A percentile compares a stretch with the other conserved stretches of the same genome.
Evolutionary conservation across 2,329 filamentous ascomycete species (phyloP).

Genomic region (Clonostachys rosea): DNA sequence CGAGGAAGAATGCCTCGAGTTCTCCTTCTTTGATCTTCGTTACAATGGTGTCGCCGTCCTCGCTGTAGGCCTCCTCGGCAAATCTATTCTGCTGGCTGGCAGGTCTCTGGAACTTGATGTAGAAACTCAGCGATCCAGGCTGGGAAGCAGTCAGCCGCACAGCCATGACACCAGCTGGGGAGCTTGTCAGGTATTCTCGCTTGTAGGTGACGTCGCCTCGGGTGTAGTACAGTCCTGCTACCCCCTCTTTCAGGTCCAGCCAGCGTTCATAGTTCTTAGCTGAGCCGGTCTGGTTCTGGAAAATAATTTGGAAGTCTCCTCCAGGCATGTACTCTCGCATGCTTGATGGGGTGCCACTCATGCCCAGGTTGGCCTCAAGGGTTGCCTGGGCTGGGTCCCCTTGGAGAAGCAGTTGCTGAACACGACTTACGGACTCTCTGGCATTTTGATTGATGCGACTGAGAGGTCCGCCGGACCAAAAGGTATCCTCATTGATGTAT

Average conservation of each 20-base stretch:
- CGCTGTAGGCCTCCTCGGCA: neutral
- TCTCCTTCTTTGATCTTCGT: too few relatives aligned
- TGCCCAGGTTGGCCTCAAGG: slow-evolving; percentile 19
- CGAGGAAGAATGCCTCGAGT: too few relatives aligned
- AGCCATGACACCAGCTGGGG: slow-evolving; percentile 12
- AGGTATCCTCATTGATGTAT: slow-evolving; percentile 38
- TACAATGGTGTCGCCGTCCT: too few relatives aligned
- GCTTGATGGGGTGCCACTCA: slow-evolving; percentile 28
- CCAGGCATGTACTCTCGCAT: slow-evolving; percentile 10
- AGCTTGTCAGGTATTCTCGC: slow-evolving; percentile 13
- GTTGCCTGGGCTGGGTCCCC: neutral
- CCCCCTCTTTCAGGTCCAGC: slow-evolving; percentile 8
- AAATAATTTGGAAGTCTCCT: slow-evolving; percentile 7
- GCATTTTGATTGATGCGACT: slow-evolving; percentile 25
- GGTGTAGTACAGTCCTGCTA: slow-evolving; percentile 6
- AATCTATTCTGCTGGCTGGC: slow-evolving; percentile 1
- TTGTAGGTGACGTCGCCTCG: slow-evolving; percentile 9
- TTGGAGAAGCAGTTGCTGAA: neutral
- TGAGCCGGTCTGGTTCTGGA: slow-evolving; percentile 12
- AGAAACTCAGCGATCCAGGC: slow-evolving; percentile 4
- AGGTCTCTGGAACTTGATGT: neutral
- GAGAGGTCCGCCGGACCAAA: slow-evolving; percentile 32
- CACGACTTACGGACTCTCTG: neutral
- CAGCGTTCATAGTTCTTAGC: slow-evolving; percentile 17
- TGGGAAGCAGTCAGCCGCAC: slow-evolving; percentile 9